Evolutionary conservation across 2,329 filamentous ascomycete species (phyloP).

Genomic region (Microdochium nivale): DNA sequence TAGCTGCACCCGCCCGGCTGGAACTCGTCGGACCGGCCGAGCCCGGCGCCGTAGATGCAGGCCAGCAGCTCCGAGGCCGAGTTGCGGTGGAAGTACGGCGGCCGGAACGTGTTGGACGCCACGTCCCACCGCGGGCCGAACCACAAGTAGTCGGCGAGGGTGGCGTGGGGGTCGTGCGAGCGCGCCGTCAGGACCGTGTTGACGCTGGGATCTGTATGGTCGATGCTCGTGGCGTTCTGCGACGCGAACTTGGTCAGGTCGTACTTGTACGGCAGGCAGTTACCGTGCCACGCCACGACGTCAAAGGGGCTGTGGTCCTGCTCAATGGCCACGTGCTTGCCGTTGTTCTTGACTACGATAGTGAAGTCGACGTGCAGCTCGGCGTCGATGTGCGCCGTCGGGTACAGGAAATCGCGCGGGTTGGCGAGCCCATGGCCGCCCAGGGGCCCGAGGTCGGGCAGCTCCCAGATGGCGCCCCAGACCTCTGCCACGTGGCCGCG

Average conservation of each 20-base stretch:
- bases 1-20: constrained; percentile 1
- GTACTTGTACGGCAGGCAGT: constrained; percentile 43
- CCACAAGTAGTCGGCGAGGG: constrained; percentile 48
- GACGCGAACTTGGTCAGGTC: constrained; percentile 40
- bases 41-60: constrained; percentile 15
- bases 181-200: constrained; percentile 48
- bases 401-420: constrained; percentile 46
- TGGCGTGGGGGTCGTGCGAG: constrained; percentile 37
- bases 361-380: background rate
- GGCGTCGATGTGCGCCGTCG: constrained; percentile 38
- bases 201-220: constrained; percentile 50
- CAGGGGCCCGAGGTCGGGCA: constrained; percentile 44
- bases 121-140: constrained; percentile 52
- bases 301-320: constrained; percentile 53
- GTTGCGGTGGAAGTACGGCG: constrained; percentile 47
- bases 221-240: constrained; percentile 43
- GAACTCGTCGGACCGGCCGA: background rate
- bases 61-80: constrained; percentile 37
- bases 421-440: constrained; percentile 46
- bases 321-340: constrained; percentile 44
- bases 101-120: constrained; percentile 43
- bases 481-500: constrained; percentile 47
- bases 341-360: constrained; percentile 47
- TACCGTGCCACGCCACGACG: constrained; percentile 54
- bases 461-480: constrained; percentile 41